Evolutionary conservation across 108 stramenopile species (phyloP).

Genomic region (Nitzschia putrida): DNA sequence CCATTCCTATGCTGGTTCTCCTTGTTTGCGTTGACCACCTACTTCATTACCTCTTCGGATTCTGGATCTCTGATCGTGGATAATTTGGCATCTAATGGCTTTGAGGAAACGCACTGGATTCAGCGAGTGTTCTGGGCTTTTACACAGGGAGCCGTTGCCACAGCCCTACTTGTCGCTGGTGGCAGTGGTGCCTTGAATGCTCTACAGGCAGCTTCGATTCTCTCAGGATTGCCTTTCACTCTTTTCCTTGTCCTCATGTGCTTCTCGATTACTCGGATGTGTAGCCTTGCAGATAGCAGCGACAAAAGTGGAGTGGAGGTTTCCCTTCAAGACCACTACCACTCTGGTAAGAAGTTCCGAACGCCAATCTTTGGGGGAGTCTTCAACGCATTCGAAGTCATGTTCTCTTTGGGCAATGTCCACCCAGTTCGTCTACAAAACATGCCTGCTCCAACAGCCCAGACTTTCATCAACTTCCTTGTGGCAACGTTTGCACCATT

Average conservation of each 20-base stretch:
- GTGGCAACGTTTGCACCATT: conserved; percentile 42
- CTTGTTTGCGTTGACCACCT: conserved; percentile 45
- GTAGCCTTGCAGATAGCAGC: conserved; percentile 14
- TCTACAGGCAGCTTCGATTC: conserved; percentile 60
- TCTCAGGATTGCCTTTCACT: conserved; percentile 62
- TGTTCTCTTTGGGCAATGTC: conserved; percentile 35
- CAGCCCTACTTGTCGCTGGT: conserved; percentile 53
- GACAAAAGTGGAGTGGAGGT: conserved; percentile 15
- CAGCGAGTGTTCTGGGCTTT: conserved; percentile 72
- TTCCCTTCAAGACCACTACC: conserved; percentile 3
- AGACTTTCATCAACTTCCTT: conserved; percentile 22
- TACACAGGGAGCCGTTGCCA: conserved; percentile 55
- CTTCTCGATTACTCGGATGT: conserved; percentile 33
- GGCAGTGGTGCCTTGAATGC: conserved; percentile 44
- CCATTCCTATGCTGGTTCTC: conserved; percentile 43
- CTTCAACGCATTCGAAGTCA: conserved; percentile 48
- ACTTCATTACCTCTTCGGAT: conserved; percentile 73
- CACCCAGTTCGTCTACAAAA: conserved; percentile 15
- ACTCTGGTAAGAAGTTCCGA: conserved; percentile 14
- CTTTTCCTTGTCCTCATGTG: conserved; percentile 46
- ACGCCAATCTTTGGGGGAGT: conserved; percentile 50
- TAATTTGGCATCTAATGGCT: conserved; percentile 55
- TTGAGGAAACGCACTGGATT: conserved; percentile 48
- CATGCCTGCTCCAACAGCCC: conserved; percentile 20
- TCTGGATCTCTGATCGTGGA: conserved; percentile 70